Evolutionary conservation across 345 rosid species (phyloP), one percentile per base, ranked within the genome.

Genomic region (Camelina sativa): DNA sequence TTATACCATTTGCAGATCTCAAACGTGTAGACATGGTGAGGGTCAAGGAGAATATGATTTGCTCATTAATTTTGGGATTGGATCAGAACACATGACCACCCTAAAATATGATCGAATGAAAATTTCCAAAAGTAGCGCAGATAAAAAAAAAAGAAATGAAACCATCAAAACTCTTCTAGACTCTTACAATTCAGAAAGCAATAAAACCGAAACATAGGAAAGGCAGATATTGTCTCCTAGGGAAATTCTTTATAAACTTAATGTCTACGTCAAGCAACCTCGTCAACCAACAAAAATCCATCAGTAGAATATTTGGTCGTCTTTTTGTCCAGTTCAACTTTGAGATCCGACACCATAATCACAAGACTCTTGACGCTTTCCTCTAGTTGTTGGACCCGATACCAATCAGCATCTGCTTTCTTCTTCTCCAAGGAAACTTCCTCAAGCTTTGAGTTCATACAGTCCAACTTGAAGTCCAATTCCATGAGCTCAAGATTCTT

Each of bases 301-400:
- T 64, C 63, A 19, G 4, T 47, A 19, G 7, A 64, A 15, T 48
- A 43, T 54, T 54, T 54, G 23, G 41, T 11, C 71, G 34, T 50
- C 1, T 47, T 25, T n/a, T 64, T 46, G 55, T 64, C 43, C 15
- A 47, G 55, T 64, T 47, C 53, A 30, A 16, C 40, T 44, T 5
- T 63, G 68, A 63, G n/a, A n/a, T n/a, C n/a, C n/a, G n/a, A 23
- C 8, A 64, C 40, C 40, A n/a, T 40, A 7, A 34, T 34, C 37
- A 34, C 53, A n/a, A 63, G n/a, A 32, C 44, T 8, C 19, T 57
- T 43, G 41, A 20, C 22, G 22, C 22, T 20, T 20, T 20, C 22
- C 22, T 20, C 22, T 20, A 20, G 22, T 20, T 20, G 22, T 20
- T 20, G 22, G 22, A 20, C 22, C 22, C 22, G 22, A 20, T 1